Base-by-base conservation (phyloP, 139 green algal genomes). In the Tetradesmus obliquus region DNA sequence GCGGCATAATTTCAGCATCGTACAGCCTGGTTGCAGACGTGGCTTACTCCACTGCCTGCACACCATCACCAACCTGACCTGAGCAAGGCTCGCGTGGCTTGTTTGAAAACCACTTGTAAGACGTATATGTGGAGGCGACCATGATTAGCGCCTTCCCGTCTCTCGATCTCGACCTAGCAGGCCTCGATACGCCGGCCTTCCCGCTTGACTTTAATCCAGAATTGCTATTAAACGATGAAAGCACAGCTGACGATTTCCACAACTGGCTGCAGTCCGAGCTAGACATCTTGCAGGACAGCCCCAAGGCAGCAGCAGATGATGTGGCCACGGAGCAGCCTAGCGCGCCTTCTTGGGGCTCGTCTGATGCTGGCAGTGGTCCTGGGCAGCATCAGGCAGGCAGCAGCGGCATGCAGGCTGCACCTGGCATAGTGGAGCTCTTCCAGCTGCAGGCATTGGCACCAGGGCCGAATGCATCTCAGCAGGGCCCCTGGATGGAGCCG, bases 161-260 rank as follows among this genome's bases (percentile, higher is more conserved):
- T 76, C 8, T 22, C 17, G 82, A 87, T 51, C 62, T 87, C 20
- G 82, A 72, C 55, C 5, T n/a, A 76, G 66, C 66, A 76, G 66
- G 66, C 13, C 13, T 76, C 1, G 79, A 83, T 17, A 83, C 62
- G 24, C 82, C 82, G 5, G 82, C 82, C 20, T 87, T 87, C 62
- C 82, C 82, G 19, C 45, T 87, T 22, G 62, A 87, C 20, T 87
- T 87, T 62, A 60, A 87, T 87, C 82, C 82, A 58, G 55, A 87
- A 51, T 19, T 74, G 54, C 55, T 87, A 19, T 20, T 87, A 7
- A 60, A 58, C 5, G 82, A 87, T 19, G 24, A 82, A 82, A 55
- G 76, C 76, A 82, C 76, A 15, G 24, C n/a, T 82, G 76, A 51
- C 22, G n/a, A 53, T 1, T 53, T 82, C 8, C 76, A 55, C 76